Base-by-base conservation (phyloP, 495 filamentous ascomycete genomes). In the Achaetomiella virescens region DNA sequence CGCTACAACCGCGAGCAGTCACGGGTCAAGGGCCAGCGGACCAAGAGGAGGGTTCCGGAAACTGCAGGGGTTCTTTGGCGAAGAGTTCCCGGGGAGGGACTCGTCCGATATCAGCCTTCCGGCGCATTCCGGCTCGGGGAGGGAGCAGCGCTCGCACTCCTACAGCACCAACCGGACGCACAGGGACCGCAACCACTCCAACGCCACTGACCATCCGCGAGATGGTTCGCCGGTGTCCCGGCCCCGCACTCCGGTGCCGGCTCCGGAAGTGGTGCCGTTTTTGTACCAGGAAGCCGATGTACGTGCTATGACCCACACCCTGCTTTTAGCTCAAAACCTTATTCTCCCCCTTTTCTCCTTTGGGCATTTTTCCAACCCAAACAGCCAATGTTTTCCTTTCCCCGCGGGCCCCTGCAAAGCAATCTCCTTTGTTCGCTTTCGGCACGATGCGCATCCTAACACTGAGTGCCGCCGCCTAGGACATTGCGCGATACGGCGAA, bases 201-300 rank as follows among this genome's bases (percentile, higher is more conserved):
- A 88, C 68, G 81, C 81, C 36, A 81, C 78, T 22, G 80, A 74
- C 45, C 77, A 75, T 52, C 82, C 71, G 40, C 74, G 81, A 60
- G 85, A 84, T 38, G 72, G 76, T n/a, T 89, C 87, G 15, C 86
- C 88, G 6, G 75, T 78, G 38, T 88, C 89, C 6, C 76, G 90
- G 49, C 88, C 91, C 52, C 79, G 87, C 41, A 92, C 85, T 18
- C 89, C 92, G n/a, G 75, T 89, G 38, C 90, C 91, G 33, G 91
- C 91, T 14, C 91, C 88, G 64, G 93, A 97, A 64, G 89, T 98
- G 47, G 91, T 92, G 21, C 93, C 93, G 12, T 98, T 96, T 82
- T 75, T 95, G 42, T 97, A 91, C 70, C 93, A 98, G 72, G 89
- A 93, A 66, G 83, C 79, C 59, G 84, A 91, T 68, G 86, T 88